Evolutionary conservation across 805 yeast species (phyloP).

Genomic region (Wickerhamiella hasegawae): DNA sequence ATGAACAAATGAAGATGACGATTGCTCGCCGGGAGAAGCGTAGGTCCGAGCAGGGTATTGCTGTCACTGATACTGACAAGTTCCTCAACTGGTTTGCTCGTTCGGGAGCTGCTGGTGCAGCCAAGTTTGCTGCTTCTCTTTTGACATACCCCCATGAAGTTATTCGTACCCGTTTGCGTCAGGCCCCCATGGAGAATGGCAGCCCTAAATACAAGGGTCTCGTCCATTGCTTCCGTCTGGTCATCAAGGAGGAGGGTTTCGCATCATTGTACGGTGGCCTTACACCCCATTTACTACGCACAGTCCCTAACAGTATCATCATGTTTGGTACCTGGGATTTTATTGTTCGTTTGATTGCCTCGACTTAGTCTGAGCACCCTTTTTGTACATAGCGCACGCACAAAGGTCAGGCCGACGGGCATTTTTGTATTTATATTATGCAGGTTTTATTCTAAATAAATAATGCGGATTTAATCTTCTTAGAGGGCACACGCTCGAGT

Average conservation of each 20-base stretch:
- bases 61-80: slow-evolving; percentile 36
- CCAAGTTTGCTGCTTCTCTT: slow-evolving; percentile 82
- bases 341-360: slow-evolving; percentile 38
- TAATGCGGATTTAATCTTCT: too few relatives aligned
- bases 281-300: slow-evolving; percentile 90
- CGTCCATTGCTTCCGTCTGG: slow-evolving; percentile 67
- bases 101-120: slow-evolving; percentile 95
- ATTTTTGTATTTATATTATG: too few relatives aligned
- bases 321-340: slow-evolving; percentile 99
- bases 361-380: too few relatives aligned
- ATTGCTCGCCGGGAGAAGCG: slow-evolving; percentile 38
- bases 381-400: too few relatives aligned
- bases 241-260: slow-evolving; percentile 86
- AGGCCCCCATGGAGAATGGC: slow-evolving; percentile 67
- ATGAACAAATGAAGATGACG: slow-evolving; percentile 78
- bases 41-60: slow-evolving; percentile 22
- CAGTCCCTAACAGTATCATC: slow-evolving; percentile 94
- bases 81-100: slow-evolving; percentile 85
- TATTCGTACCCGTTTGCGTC: slow-evolving; percentile 86
- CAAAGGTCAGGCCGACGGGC: too few relatives aligned
- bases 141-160: slow-evolving; percentile 97
- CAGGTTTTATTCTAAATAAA: too few relatives aligned
- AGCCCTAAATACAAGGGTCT: slow-evolving; percentile 79
- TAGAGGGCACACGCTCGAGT: too few relatives aligned
- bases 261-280: slow-evolving; percentile 92